Evolutionary conservation across 805 yeast species (phyloP).

Genomic region (Zygoascus biomembranicola): DNA sequence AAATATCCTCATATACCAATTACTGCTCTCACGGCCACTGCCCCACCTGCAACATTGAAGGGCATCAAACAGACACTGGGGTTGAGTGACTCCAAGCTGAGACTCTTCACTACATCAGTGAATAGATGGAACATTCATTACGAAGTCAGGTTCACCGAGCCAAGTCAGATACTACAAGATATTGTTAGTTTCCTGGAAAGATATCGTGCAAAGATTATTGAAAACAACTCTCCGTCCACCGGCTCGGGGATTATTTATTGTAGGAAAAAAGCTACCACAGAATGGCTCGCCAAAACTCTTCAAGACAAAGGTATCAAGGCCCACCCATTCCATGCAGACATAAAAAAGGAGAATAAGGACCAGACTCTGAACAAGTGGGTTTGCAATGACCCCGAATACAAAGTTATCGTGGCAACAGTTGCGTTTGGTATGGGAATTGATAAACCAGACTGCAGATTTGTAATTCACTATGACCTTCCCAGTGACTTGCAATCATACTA

Average conservation of each 20-base stretch:
- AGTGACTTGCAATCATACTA: conserved; percentile 91
- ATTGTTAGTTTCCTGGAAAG: conserved; percentile 34
- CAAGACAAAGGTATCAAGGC: conserved; percentile 50
- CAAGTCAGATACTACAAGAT: conserved; percentile 33
- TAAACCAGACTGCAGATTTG: conserved; percentile 90
- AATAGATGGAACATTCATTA: conserved; percentile 81
- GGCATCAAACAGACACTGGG: conserved; percentile 78
- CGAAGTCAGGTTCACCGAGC: conserved; percentile 61
- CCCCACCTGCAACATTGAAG: conserved; percentile 77
- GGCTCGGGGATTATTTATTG: conserved; percentile 87
- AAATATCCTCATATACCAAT: conserved; percentile 76
- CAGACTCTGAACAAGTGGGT: conserved; percentile 78
- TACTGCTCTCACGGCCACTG: conserved; percentile 97
- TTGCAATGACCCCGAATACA: conserved; percentile 43
- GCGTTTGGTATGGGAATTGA: conserved; percentile 99
- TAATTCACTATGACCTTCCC: conserved; percentile 81
- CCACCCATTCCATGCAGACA: conserved; percentile 86
- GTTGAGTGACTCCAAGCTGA: conserved; percentile 45
- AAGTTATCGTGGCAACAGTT: conserved; percentile 90
- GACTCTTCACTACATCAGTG: conserved; percentile 68
- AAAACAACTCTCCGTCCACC: conserved; percentile 26
- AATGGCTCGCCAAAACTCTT: conserved; percentile 61
- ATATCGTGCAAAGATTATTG: conserved; percentile 43
- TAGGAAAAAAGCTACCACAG: conserved; percentile 83
- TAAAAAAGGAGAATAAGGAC: conserved; percentile 67